These are phyloP conservation scores for Hura crepitans DNA, from an alignment of 441 rosid genomes.

Conservation along the genomic window DNA sequence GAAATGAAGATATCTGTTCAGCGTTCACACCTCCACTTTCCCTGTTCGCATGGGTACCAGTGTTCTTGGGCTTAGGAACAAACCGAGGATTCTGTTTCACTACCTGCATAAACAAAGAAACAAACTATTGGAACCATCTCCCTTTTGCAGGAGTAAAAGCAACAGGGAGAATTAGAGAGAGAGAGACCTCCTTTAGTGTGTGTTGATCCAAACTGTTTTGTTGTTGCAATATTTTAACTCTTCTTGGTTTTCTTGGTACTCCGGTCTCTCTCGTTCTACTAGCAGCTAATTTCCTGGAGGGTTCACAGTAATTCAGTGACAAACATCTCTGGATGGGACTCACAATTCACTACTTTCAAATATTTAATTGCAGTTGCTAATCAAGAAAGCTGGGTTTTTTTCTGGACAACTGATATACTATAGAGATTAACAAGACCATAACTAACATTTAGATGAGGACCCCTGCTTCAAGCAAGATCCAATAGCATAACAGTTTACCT, in stretches of 20 bases:
- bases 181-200: constrained; percentile 43
- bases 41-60: constrained; percentile 15
- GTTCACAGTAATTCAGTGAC: constrained; percentile 10
- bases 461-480: background rate
- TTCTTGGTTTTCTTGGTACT: constrained; percentile 42
- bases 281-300: constrained; percentile 58
- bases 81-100: constrained; percentile 21
- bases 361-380: background rate
- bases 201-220: constrained; percentile 29
- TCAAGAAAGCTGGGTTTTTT: background rate
- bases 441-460: background rate
- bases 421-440: background rate
- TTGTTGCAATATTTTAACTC: constrained; percentile 40
- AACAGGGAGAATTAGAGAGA: constrained; percentile 4
- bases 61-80: constrained; percentile 16
- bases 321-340: background rate
- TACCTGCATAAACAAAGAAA: constrained; percentile 35
- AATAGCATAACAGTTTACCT: constrained; percentile 39
- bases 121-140: constrained; percentile 8
- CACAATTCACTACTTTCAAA: background rate
- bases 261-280: constrained; percentile 43
- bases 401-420: background rate
- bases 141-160: background rate
- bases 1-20: constrained; percentile 30
- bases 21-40: constrained; percentile 25